These are phyloP conservation scores for Chlamydomonas sphaeroides DNA, from an alignment of 139 green algal genomes.

Conservation along the genomic window DNA sequence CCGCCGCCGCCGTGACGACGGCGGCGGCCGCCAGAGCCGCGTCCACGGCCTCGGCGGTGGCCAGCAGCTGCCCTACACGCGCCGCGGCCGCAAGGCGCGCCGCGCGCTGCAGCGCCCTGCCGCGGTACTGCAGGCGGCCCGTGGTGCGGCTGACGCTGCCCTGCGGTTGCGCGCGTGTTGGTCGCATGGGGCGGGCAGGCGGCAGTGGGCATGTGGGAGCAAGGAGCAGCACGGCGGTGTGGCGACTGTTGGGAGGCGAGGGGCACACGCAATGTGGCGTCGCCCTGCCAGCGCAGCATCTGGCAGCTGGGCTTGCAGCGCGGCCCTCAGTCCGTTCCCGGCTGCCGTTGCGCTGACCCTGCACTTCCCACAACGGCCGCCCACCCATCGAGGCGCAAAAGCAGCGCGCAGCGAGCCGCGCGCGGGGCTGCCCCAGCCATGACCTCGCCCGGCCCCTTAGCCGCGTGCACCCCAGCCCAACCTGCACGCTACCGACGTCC, in stretches of 20 bases:
- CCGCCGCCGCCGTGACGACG: no score
- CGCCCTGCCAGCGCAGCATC: not conserved
- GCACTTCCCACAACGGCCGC: not conserved
- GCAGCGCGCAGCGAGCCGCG: no score
- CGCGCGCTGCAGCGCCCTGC: slow-evolving; percentile 20
- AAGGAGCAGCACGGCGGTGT: no score
- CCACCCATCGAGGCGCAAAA: not conserved
- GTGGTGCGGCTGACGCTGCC: slow-evolving; percentile 5
- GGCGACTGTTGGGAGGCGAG: no score
- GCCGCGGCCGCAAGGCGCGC: slow-evolving; percentile 7
- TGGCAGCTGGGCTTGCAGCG: no score
- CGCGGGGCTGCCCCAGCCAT: no score
- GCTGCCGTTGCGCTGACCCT: not conserved
- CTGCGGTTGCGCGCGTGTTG: no score
- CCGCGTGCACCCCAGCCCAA: not conserved
- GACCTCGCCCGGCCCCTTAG: not conserved
- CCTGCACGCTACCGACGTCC: slow-evolving; percentile 5
- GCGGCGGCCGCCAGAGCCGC: not conserved
- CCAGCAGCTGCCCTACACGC: slow-evolving; percentile 6
- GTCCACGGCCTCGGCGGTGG: not conserved
- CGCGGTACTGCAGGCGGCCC: slow-evolving; percentile 33
- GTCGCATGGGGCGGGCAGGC: no score
- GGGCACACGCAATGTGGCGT: not conserved
- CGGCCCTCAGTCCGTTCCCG: no score
- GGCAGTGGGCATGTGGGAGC: no score